phyloP scores from a whole-genome alignment of 2,329 filamentous ascomycete genomes.

The Ophiostoma fasciatum region DNA sequence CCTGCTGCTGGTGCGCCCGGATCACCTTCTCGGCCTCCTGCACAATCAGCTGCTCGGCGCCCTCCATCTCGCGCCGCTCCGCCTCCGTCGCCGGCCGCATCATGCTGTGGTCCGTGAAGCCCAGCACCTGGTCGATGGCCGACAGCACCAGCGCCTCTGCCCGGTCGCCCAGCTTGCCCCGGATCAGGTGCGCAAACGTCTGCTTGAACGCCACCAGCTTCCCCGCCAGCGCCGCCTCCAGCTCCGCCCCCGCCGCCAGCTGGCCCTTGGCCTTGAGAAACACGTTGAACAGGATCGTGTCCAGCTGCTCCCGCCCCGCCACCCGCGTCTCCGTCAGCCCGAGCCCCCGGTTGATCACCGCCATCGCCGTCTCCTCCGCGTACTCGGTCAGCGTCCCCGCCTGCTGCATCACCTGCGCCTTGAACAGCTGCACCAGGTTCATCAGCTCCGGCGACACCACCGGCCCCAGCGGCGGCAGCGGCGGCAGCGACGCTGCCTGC shows the following conservation, averaged over 20 bases:
- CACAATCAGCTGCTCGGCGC: constrained; percentile 20
- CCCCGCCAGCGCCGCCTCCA: constrained; percentile 26
- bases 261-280: constrained; percentile 15
- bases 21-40: constrained; percentile 14
- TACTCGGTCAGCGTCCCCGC: constrained; percentile 24
- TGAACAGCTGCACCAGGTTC: constrained; percentile 28
- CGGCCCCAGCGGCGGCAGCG: constrained; percentile 12
- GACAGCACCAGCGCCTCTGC: constrained; percentile 33
- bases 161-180: constrained; percentile 23
- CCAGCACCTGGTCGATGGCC: constrained; percentile 35
- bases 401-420: constrained; percentile 30
- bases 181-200: constrained; percentile 28
- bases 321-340: constrained; percentile 27
- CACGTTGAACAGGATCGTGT: constrained; percentile 31
- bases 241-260: constrained; percentile 1
- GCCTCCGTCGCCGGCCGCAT: constrained; percentile 15
- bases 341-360: constrained; percentile 35
- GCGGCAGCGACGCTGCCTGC: too few relatives aligned
- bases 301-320: constrained; percentile 28
- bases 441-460: constrained; percentile 31
- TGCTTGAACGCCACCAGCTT: constrained; percentile 30
- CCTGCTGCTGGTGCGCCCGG: constrained; percentile 11
- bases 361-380: constrained; percentile 34
- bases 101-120: constrained; percentile 28
- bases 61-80: constrained; percentile 16